Percentiles rank a stretch among this genome's conserved stretches.
These are phyloP conservation scores for Arctium minus DNA, from an alignment of 129 eudicot species.

Conservation along the genomic window DNA sequence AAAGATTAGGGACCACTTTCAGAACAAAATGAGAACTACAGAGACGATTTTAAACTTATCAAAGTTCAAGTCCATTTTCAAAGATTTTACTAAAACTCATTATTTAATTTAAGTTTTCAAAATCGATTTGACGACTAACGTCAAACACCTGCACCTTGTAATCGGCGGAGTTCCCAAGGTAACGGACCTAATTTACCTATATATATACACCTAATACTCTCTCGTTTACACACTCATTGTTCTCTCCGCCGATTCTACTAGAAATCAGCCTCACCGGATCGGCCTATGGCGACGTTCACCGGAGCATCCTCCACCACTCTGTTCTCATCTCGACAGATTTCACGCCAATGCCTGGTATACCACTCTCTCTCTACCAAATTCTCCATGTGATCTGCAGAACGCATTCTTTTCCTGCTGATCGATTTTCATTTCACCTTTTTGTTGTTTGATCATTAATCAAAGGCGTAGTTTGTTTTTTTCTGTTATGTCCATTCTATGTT, in stretches of 20 bases:
- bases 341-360: constrained; percentile 25
- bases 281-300: constrained; percentile 29
- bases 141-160: not conserved
- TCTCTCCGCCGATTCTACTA: constrained; percentile 23
- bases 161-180: constrained; percentile 14
- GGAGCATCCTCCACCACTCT: constrained; percentile 10
- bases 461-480: not conserved
- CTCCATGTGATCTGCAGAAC: constrained; percentile 3
- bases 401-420: not conserved
- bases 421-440: not conserved
- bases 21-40: no score
- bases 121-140: not conserved
- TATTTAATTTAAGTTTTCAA: not conserved
- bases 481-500: not conserved
- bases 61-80: no score
- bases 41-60: no score
- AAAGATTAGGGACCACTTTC: no score
- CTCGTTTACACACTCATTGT: constrained; percentile 12
- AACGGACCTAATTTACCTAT: constrained; percentile 11
- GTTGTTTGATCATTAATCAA: not conserved
- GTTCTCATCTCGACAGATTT: not conserved
- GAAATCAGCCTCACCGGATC: constrained; percentile 12
- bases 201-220: constrained; percentile 11
- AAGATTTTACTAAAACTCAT: no score
- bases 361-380: not conserved